Percentiles rank a stretch among this genome's conserved stretches.
Conservation (phyloP, 495 filamentous ascomycete species). For the Staphylotrichum tortipilum region DNA sequence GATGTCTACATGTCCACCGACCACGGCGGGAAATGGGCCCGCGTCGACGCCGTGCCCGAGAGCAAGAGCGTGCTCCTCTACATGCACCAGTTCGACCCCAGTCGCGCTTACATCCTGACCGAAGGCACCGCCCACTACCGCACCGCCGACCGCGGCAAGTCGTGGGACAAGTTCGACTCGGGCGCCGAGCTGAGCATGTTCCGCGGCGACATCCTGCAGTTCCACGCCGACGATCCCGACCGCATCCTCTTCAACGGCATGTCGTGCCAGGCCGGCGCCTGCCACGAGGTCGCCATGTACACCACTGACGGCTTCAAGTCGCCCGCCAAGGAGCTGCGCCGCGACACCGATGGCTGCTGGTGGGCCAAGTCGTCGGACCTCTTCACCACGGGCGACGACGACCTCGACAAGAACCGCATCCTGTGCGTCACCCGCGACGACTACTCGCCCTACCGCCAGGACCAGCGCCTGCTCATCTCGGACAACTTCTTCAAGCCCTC, state of each 20-base stretch:
- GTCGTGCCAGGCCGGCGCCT: slow-evolving; percentile 52
- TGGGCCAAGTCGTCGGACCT: slow-evolving; percentile 70
- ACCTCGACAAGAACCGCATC: slow-evolving; percentile 54
- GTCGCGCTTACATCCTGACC: slow-evolving; percentile 71
- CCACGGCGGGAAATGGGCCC: slow-evolving; percentile 66
- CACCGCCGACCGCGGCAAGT: slow-evolving; percentile 69
- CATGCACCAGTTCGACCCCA: slow-evolving; percentile 67
- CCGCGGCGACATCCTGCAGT: slow-evolving; percentile 49
- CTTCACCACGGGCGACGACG: slow-evolving; percentile 57
- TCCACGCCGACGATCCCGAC: slow-evolving; percentile 71
- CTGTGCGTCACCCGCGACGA: slow-evolving; percentile 69
- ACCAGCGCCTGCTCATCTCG: slow-evolving; percentile 69
- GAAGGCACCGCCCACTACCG: slow-evolving; percentile 60
- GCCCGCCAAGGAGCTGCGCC: slow-evolving; percentile 49
- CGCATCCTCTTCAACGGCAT: slow-evolving; percentile 75
- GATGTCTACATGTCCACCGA: slow-evolving; percentile 65
- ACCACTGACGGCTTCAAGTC: slow-evolving; percentile 76
- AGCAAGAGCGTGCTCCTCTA: slow-evolving; percentile 51
- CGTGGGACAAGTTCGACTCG: slow-evolving; percentile 66
- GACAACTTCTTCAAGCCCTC: slow-evolving; percentile 63
- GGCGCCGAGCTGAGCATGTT: slow-evolving; percentile 36
- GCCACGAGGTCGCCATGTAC: slow-evolving; percentile 57
- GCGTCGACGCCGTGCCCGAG: slow-evolving; percentile 53
- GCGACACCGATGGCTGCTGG: slow-evolving; percentile 60
- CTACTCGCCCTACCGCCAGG: slow-evolving; percentile 49